These are phyloP conservation scores for Fusarium heterosporum DNA, from an alignment of 2,329 filamentous ascomycete genomes.

Conservation along the genomic window DNA sequence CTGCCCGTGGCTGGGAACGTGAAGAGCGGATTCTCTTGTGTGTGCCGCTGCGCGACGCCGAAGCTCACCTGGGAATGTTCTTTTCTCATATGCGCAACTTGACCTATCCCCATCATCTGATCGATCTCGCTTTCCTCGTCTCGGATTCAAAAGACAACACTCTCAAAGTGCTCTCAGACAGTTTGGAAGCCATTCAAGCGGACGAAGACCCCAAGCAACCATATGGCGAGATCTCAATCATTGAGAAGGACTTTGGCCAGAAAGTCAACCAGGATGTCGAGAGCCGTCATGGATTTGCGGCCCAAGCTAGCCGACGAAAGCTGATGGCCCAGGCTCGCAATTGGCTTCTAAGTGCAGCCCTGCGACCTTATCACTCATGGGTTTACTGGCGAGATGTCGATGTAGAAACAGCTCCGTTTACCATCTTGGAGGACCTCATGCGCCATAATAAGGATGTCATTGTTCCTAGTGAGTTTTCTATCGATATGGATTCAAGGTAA, in stretches of 20 bases:
- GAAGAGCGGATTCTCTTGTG: constrained; percentile 96
- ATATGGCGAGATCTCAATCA: constrained; percentile 96
- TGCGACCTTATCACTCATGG: constrained; percentile 97
- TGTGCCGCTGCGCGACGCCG: constrained; percentile 92
- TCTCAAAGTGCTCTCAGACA: constrained; percentile 77
- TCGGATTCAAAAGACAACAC: constrained; percentile 97
- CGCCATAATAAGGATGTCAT: constrained; percentile 99
- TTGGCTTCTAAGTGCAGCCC: constrained; percentile 92
- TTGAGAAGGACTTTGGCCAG: constrained; percentile 99
- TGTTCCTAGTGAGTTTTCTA: constrained; percentile 83
- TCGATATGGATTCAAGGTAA: background rate
- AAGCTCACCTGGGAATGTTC: constrained; percentile 95
- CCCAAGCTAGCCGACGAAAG: constrained; percentile 92
- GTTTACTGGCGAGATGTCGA: constrained; percentile 99
- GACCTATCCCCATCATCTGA: constrained; percentile 95
- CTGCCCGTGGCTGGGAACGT: constrained; percentile 92
- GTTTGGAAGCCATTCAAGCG: constrained; percentile 82
- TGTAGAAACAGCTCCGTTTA: constrained; percentile 96
- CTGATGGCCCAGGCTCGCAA: constrained; percentile 98
- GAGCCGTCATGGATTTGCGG: constrained; percentile 95
- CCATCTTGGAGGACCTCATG: constrained; percentile 97
- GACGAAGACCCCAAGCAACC: constrained; percentile 82
- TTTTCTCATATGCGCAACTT: constrained; percentile 97
- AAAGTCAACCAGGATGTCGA: constrained; percentile 98
- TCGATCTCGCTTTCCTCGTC: constrained; percentile 95